These are phyloP conservation scores for Gracilaria gracilis DNA, from an alignment of 23 red algal genomes.

Conservation along the genomic window DNA sequence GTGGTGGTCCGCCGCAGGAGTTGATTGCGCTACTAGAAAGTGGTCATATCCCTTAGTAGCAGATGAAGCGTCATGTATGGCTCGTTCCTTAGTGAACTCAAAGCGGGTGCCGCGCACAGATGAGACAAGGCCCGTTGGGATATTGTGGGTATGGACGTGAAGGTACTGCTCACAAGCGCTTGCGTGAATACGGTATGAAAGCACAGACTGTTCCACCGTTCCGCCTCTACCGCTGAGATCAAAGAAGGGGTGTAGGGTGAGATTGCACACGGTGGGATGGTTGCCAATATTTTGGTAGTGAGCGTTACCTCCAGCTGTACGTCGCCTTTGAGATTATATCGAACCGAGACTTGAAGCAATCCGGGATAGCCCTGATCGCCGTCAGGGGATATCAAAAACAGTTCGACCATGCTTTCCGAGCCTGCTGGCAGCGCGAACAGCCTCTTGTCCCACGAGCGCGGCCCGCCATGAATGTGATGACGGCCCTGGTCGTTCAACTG, in stretches of 20 bases:
- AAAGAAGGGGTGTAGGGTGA: constrained; percentile 75
- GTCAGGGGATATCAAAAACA: constrained; percentile 61
- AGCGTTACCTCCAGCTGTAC: constrained; percentile 47
- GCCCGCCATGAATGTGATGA: constrained; percentile 75
- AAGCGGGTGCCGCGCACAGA: constrained; percentile 44
- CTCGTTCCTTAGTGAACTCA: constrained; percentile 28
- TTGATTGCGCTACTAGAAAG: constrained; percentile 30
- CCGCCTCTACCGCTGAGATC: constrained; percentile 70
- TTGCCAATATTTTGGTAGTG: constrained; percentile 36
- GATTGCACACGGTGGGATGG: constrained; percentile 57
- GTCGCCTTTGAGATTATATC: constrained; percentile 56
- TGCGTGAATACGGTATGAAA: constrained; percentile 33
- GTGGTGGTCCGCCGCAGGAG: background rate
- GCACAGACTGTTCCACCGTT: constrained; percentile 24
- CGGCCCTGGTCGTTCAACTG: constrained; percentile 64
- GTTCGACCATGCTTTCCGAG: constrained; percentile 38
- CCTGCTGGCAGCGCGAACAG: constrained; percentile 36
- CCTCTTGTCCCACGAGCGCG: constrained; percentile 47
- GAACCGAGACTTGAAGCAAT: constrained; percentile 49
- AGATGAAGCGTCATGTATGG: background rate
- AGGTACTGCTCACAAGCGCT: constrained; percentile 43
- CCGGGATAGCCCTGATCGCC: constrained; percentile 75
- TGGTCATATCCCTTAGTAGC: constrained; percentile 31
- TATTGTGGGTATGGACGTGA: constrained; percentile 27
- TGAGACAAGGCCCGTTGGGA: constrained; percentile 35